phyloP scores from a whole-genome alignment of 768 basidiomycete species.

The Lactifluus volemus region DNA sequence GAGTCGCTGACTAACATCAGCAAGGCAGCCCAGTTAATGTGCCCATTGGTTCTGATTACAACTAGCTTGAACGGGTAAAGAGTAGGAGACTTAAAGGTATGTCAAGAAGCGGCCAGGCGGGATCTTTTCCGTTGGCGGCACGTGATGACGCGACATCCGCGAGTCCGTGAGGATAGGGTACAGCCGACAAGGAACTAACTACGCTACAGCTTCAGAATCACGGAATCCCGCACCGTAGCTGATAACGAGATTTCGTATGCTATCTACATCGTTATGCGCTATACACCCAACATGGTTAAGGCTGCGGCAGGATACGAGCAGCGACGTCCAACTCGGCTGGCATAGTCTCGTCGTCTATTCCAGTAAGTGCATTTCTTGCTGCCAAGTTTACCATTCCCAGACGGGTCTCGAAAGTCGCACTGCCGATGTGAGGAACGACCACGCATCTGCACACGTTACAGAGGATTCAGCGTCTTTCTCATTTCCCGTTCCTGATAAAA shows the following conservation, averaged over 20 bases:
- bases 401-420: slow-evolving; percentile 81
- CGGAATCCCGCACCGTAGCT: too few relatives aligned
- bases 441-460: slow-evolving; percentile 43
- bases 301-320: neutral
- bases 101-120: too few relatives aligned
- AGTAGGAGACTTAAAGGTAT: too few relatives aligned
- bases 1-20: too few relatives aligned
- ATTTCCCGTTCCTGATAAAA: neutral
- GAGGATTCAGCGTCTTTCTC: neutral
- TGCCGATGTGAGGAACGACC: slow-evolving; percentile 85
- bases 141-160: too few relatives aligned
- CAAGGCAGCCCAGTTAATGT: too few relatives aligned
- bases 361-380: slow-evolving; percentile 58
- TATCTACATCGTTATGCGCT: neutral
- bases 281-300: neutral
- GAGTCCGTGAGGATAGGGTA: too few relatives aligned
- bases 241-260: neutral
- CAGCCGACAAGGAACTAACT: too few relatives aligned
- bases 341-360: slow-evolving; percentile 43
- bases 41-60: too few relatives aligned
- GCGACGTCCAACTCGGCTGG: slow-evolving; percentile 38
- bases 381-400: slow-evolving; percentile 74
- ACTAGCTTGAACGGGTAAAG: too few relatives aligned
- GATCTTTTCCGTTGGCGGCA: too few relatives aligned
- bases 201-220: too few relatives aligned